phyloP scores from a whole-genome alignment of 306 rosid genomes.

The Casuarina glauca region DNA sequence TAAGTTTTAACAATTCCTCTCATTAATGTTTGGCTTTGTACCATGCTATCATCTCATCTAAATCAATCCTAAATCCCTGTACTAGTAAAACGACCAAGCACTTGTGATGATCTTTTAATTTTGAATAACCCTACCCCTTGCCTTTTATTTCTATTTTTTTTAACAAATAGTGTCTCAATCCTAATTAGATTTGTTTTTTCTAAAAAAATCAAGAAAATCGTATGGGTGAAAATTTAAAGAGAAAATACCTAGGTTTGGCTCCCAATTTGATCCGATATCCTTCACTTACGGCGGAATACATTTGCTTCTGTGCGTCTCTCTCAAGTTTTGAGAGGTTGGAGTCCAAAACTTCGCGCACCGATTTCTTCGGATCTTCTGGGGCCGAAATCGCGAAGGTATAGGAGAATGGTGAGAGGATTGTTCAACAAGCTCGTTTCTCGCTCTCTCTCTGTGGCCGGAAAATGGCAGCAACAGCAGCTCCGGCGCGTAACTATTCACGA shows the following conservation, averaged over 20 bases:
- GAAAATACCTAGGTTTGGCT: conserved; percentile 20
- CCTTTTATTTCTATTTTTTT: no score
- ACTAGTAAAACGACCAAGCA: no score
- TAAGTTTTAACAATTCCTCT: no score
- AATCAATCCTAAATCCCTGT: no score
- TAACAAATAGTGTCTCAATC: no score
- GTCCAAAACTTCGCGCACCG: not conserved
- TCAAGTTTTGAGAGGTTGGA: not conserved
- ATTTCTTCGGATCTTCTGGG: not conserved
- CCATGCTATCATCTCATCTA: no score
- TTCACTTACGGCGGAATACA: conserved; percentile 17
- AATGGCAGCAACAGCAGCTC: conserved; percentile 95
- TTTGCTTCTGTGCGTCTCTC: conserved; percentile 1
- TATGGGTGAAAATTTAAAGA: not conserved
- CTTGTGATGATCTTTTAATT: no score
- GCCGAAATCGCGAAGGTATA: not conserved
- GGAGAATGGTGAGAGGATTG: conserved; percentile 74
- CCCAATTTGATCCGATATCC: conserved; percentile 26
- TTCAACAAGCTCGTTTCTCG: conserved; percentile 78
- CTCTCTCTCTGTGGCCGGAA: conserved; percentile 90
- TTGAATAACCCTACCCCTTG: no score
- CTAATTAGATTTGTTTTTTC: no score
- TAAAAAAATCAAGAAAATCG: not conserved
- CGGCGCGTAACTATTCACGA: conserved; percentile 99
- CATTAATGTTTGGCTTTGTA: no score